Evolutionary conservation across 2,329 filamentous ascomycete genomes (phyloP).

Genomic region (Ophiostoma pallidulum): DNA sequence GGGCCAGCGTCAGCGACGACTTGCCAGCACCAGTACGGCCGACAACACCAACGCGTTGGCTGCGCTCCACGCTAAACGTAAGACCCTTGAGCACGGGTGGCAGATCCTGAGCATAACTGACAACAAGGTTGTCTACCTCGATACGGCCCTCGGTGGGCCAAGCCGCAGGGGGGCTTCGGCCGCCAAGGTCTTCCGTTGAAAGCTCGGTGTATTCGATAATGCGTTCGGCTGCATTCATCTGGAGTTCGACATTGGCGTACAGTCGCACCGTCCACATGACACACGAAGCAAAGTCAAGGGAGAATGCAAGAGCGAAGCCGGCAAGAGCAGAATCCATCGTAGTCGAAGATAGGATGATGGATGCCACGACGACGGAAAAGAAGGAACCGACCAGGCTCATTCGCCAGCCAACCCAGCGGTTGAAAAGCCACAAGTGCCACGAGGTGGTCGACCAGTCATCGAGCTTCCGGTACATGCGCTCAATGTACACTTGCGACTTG

Average conservation of each 20-base stretch:
- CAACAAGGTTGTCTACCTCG: constrained; percentile 63
- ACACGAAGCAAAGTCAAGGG: constrained; percentile 55
- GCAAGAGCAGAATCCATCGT: constrained; percentile 60
- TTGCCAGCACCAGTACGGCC: constrained; percentile 73
- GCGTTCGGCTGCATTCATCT: constrained; percentile 71
- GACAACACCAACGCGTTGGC: constrained; percentile 65
- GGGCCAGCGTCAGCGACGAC: constrained; percentile 62
- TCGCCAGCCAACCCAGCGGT: constrained; percentile 67
- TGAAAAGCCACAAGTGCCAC: constrained; percentile 62
- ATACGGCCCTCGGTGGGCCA: constrained; percentile 70
- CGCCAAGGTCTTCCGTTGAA: constrained; percentile 55
- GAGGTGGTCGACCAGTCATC: constrained; percentile 58
- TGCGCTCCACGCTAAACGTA: constrained; percentile 54
- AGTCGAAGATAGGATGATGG: constrained; percentile 51
- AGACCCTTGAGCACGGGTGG: constrained; percentile 62
- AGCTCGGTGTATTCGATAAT: constrained; percentile 67
- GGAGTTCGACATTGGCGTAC: constrained; percentile 62
- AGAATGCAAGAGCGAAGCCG: constrained; percentile 67
- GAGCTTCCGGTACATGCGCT: constrained; percentile 59
- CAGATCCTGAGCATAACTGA: constrained; percentile 61
- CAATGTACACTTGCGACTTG: constrained; percentile 56
- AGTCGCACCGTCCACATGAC: constrained; percentile 58
- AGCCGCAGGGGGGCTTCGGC: constrained; percentile 51
- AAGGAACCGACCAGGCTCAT: constrained; percentile 60
- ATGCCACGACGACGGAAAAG: constrained; percentile 57